phyloP scores from a whole-genome alignment of 75 land plant species.

The Ceratopteris richardii region DNA sequence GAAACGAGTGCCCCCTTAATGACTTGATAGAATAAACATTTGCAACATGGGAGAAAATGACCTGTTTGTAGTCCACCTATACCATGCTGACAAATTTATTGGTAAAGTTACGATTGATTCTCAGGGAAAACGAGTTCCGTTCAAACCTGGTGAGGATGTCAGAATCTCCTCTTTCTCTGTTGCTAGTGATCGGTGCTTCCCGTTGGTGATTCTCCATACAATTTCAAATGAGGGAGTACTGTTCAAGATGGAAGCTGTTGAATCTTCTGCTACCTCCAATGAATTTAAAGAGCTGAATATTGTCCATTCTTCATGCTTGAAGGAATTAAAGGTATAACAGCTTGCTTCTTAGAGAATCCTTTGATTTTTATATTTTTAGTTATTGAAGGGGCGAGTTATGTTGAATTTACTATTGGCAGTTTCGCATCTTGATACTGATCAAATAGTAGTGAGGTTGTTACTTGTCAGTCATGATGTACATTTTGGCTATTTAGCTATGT shows the following conservation, averaged over 20 bases:
- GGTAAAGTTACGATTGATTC: not conserved
- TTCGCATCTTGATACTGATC: too few relatives aligned
- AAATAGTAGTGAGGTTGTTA: too few relatives aligned
- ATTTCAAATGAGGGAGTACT: slow-evolving; percentile 41
- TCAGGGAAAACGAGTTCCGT: not conserved
- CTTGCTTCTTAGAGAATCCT: too few relatives aligned
- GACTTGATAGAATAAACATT: too few relatives aligned
- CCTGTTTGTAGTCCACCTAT: not conserved
- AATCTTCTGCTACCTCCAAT: slow-evolving; percentile 8
- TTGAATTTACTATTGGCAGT: too few relatives aligned
- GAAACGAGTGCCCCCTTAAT: too few relatives aligned
- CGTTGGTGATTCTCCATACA: slow-evolving; percentile 81
- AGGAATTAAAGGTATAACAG: slow-evolving; percentile 61
- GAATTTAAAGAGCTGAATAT: slow-evolving; percentile 32
- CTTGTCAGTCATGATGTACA: too few relatives aligned
- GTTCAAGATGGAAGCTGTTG: slow-evolving; percentile 67
- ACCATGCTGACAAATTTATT: not conserved
- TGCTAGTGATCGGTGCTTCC: slow-evolving; percentile 86
- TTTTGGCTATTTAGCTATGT: too few relatives aligned
- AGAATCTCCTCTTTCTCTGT: slow-evolving; percentile 58
- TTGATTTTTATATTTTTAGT: too few relatives aligned
- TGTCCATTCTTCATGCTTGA: slow-evolving; percentile 63
- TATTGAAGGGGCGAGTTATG: too few relatives aligned
- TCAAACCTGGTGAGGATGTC: slow-evolving; percentile 37
- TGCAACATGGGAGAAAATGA: not conserved